phyloP scores from a whole-genome alignment of 495 filamentous ascomycete species.

The Penicillium tannophilum region DNA sequence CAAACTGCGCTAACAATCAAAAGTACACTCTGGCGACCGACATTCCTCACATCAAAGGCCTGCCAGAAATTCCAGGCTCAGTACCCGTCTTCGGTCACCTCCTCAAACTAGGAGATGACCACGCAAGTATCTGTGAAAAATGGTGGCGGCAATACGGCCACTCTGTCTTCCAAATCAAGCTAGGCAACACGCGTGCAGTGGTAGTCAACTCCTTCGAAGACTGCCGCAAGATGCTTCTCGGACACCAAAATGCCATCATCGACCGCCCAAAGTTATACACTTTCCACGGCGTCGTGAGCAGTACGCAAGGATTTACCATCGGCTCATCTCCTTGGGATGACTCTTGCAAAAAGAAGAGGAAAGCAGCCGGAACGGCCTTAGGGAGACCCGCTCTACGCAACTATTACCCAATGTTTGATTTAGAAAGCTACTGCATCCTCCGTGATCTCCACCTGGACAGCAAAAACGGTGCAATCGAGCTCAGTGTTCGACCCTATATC shows the following conservation, averaged over 20 bases:
- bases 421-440: constrained; percentile 52
- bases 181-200: constrained; percentile 55
- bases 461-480: constrained; percentile 35
- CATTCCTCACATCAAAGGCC: constrained; percentile 47
- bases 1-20: not conserved
- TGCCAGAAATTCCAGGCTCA: constrained; percentile 55
- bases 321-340: constrained; percentile 54
- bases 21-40: constrained; percentile 38
- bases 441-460: constrained; percentile 48
- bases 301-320: constrained; percentile 49
- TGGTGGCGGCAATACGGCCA: constrained; percentile 55
- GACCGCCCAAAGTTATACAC: constrained; percentile 52
- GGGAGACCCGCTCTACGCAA: constrained; percentile 46
- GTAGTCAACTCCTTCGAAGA: constrained; percentile 53
- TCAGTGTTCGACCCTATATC: constrained; percentile 46
- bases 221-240: constrained; percentile 47
- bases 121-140: constrained; percentile 53
- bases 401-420: constrained; percentile 54
- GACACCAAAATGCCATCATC: constrained; percentile 49
- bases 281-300: constrained; percentile 51
- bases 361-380: constrained; percentile 50
- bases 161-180: constrained; percentile 57
- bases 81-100: constrained; percentile 56
- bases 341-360: constrained; percentile 53
- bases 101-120: constrained; percentile 56